phyloP scores from a whole-genome alignment of 2,329 filamentous ascomycete genomes.

The Fusarium sterilihyphosum region DNA sequence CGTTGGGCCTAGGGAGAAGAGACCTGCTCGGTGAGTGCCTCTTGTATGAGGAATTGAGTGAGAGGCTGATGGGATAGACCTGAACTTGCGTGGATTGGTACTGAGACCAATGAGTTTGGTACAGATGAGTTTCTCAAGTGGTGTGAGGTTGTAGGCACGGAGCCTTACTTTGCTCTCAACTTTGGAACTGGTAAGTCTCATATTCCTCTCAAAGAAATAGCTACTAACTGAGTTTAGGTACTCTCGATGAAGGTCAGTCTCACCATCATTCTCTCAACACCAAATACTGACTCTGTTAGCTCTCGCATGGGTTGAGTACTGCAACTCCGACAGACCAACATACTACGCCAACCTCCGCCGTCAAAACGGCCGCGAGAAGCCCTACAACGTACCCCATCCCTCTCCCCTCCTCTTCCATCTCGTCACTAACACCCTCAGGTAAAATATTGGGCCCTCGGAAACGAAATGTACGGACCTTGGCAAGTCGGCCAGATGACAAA shows the following conservation, averaged over 20 bases:
- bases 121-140: slow-evolving; percentile 89
- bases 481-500: slow-evolving; percentile 76
- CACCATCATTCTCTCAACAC: accelerated
- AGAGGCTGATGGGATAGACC: slow-evolving; percentile 49
- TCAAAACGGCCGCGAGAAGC: slow-evolving; percentile 78
- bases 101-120: slow-evolving; percentile 81
- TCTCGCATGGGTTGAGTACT: slow-evolving; percentile 86
- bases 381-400: slow-evolving; percentile 66
- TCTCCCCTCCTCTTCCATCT: accelerated
- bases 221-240: slow-evolving; percentile 44
- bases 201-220: neutral
- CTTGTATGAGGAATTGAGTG: neutral
- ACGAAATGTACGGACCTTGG: slow-evolving; percentile 75
- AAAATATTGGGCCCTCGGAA: slow-evolving; percentile 88
- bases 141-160: slow-evolving; percentile 77
- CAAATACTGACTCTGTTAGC: slow-evolving; percentile 43
- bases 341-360: slow-evolving; percentile 85
- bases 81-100: slow-evolving; percentile 82
- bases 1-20: slow-evolving; percentile 75
- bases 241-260: slow-evolving; percentile 50
- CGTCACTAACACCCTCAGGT: slow-evolving; percentile 50
- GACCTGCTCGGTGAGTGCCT: slow-evolving; percentile 59
- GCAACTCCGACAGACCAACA: slow-evolving; percentile 80
- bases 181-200: slow-evolving; percentile 73
- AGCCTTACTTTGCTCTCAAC: slow-evolving; percentile 84